Conservation (phyloP, 345 rosid species). For the Eutrema yunnanense region DNA sequence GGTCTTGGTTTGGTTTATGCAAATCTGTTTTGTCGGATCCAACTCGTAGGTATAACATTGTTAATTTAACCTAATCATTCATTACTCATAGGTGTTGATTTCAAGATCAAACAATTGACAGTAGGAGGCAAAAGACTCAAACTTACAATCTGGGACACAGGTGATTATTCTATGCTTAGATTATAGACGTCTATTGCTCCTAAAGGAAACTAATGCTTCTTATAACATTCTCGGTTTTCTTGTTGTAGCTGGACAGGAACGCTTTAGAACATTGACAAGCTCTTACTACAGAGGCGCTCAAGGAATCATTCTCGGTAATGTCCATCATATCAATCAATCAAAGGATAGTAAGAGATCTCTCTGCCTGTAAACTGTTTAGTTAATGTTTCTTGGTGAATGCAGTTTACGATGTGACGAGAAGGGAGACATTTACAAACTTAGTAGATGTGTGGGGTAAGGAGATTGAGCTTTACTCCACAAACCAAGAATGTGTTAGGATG, state of each 20-base stretch:
- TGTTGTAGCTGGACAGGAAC: slow-evolving; percentile 93
- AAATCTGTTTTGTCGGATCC: slow-evolving; percentile 5
- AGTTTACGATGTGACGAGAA: slow-evolving; percentile 92
- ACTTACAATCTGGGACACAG: slow-evolving; percentile 98
- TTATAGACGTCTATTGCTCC: not conserved
- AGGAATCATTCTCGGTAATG: slow-evolving; percentile 88
- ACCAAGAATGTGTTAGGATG: slow-evolving; percentile 81
- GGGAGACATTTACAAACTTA: slow-evolving; percentile 83
- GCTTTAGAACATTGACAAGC: slow-evolving; percentile 86
- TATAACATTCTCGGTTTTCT: not conserved
- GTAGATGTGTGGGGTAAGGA: slow-evolving; percentile 94
- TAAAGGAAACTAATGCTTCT: not conserved
- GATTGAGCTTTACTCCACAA: slow-evolving; percentile 74
- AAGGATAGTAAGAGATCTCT: not conserved
- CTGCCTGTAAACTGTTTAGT: not conserved
- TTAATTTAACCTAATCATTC: not conserved
- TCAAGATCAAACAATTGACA: slow-evolving; percentile 81
- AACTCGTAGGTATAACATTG: not conserved
- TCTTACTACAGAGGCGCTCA: slow-evolving; percentile 93
- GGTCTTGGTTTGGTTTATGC: slow-evolving; percentile 8
- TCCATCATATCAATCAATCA: not conserved
- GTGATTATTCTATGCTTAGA: slow-evolving; percentile 29
- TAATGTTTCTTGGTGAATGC: slow-evolving; percentile 10
- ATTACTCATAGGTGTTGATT: slow-evolving; percentile 73
- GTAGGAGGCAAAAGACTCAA: slow-evolving; percentile 80